phyloP scores from a whole-genome alignment of 352 stramenopile species.

The Globisporangium spiculum region DNA sequence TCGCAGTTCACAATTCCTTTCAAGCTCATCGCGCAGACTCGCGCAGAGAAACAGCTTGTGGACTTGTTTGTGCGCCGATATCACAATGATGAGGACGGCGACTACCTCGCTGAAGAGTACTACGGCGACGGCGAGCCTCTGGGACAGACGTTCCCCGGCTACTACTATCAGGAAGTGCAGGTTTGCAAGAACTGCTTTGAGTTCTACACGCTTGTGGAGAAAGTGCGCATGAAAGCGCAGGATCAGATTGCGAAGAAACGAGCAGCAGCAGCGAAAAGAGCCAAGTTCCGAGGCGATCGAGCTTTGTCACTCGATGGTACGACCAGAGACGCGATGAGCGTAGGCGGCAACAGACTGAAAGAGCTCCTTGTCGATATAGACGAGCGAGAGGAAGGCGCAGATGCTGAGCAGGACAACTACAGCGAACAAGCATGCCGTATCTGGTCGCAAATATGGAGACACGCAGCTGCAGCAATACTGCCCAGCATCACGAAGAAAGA shows the following conservation, averaged over 20 bases:
- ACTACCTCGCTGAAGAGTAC: conserved; percentile 72
- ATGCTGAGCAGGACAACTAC: background rate
- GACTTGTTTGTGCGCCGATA: conserved; percentile 80
- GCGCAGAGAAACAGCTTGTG: conserved; percentile 75
- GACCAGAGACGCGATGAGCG: background rate
- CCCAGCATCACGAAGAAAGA: conserved; percentile 58
- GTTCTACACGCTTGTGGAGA: conserved; percentile 77
- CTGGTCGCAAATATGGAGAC: conserved; percentile 38
- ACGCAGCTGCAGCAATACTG: conserved; percentile 23
- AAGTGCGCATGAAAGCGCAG: conserved; percentile 66
- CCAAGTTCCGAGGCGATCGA: conserved; percentile 3
- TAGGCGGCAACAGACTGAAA: background rate
- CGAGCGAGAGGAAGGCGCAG: conserved; percentile 1
- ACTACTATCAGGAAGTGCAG: conserved; percentile 82
- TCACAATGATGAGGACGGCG: conserved; percentile 65
- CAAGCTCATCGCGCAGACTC: conserved; percentile 76
- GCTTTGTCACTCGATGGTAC: background rate
- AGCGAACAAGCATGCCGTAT: conserved; percentile 17
- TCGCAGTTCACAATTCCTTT: conserved; percentile 64
- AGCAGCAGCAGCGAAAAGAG: background rate
- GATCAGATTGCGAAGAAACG: conserved; percentile 32
- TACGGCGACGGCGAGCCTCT: conserved; percentile 76
- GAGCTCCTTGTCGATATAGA: conserved; percentile 1
- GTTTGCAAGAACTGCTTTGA: conserved; percentile 78
- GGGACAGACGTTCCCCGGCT: conserved; percentile 69